Base-by-base conservation (phyloP, 257 asterid genomes). In the Echium plantagineum region DNA sequence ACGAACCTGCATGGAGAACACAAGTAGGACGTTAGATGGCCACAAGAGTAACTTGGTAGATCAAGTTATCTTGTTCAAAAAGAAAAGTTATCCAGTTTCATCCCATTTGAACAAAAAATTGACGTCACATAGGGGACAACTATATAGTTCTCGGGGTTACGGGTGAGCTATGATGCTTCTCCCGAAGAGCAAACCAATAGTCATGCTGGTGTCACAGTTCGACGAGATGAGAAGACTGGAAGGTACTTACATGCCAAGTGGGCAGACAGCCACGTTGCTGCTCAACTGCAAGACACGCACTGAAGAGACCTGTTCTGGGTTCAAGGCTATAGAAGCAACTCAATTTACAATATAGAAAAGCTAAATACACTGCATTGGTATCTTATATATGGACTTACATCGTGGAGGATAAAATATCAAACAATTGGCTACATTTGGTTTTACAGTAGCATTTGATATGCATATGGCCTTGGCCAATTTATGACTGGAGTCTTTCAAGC, bases 381-480 rank as follows among this genome's bases (percentile, higher is more conserved):
- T 53, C 51, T 55, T 63, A 57, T 7, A 67, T 26, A 21, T 21
- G 49, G 24, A 42, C 86, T 72, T 71, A 88, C 98, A 71, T 81
- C 61, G 77, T 35, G 96, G 96, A 70, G 98, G 96, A 76, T 72
- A 84, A 72, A 81, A 79, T 67, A 80, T 77, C 74, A 91, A 64
- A 71, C 88, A 84, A 73, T 88, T 88, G 54, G 80, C 77, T 56
- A 56, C 75, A 68, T 81, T 85, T 52, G 78, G 67, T 76, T 78
- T 82, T 65, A 88, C 24, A 61, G 96, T 81, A 63, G 61, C 74
- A 57, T 78, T 80, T 52, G 89, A 57, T 64, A 91, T 82, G 89
- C 94, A 88, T 76, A 88, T 77, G 66, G 84, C 94, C 80, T 91
- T 80, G 51, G 81, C 87, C 71, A 85, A 87, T 82, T 76, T 83